These are phyloP conservation scores for Agaricus sinodeliciosus DNA, from an alignment of 768 basidiomycete species.

Conservation along the genomic window DNA sequence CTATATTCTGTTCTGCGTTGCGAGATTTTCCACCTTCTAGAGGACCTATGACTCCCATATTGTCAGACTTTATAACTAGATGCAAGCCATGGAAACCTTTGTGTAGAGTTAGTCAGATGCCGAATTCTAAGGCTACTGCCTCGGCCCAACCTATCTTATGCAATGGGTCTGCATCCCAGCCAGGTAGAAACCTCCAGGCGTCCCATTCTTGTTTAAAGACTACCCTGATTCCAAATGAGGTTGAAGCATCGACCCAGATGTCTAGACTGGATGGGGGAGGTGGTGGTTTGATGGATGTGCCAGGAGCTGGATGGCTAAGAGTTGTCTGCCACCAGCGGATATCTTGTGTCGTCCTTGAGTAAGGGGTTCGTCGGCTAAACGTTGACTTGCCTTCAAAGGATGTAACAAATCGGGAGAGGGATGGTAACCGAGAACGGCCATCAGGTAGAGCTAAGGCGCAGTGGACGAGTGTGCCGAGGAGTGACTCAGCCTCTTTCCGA, in stretches of 20 bases:
- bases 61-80: slow-evolving; percentile 25
- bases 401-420: slow-evolving; percentile 21
- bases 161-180: slow-evolving; percentile 12
- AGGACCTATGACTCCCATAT: slow-evolving; percentile 27
- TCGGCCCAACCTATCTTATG: slow-evolving; percentile 22
- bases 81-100: slow-evolving; percentile 14
- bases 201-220: slow-evolving; percentile 21
- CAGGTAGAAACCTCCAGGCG: slow-evolving; percentile 15
- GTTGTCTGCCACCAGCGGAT: slow-evolving; percentile 27
- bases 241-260: slow-evolving; percentile 31
- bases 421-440: slow-evolving; percentile 22
- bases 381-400: slow-evolving; percentile 17
- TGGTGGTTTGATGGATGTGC: slow-evolving; percentile 11
- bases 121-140: slow-evolving; percentile 22
- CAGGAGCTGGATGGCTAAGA: neutral
- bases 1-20: slow-evolving; percentile 15
- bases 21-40: slow-evolving; percentile 14
- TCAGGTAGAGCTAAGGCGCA: slow-evolving; percentile 23
- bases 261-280: slow-evolving; percentile 6
- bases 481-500: slow-evolving; percentile 16
- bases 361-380: slow-evolving; percentile 13
- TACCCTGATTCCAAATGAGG: slow-evolving; percentile 33
- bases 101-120: slow-evolving; percentile 1
- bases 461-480: slow-evolving; percentile 31
- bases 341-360: slow-evolving; percentile 16